Evolutionary conservation across 2,329 filamentous ascomycete genomes (phyloP).

Genomic region (Knoxdaviesia proteae): DNA sequence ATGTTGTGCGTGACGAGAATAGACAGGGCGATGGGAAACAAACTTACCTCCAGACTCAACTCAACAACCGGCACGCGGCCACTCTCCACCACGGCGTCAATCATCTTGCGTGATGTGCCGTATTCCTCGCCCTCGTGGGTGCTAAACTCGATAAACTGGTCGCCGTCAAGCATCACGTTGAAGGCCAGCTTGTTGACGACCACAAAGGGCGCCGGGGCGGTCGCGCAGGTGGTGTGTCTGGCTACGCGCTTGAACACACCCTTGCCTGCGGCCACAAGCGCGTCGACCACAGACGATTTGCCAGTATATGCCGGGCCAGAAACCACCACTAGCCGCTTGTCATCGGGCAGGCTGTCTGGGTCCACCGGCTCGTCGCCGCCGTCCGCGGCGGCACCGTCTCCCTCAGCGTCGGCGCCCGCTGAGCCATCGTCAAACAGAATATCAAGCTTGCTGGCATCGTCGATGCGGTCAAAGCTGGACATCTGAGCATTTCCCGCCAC

Average conservation of each 20-base stretch:
- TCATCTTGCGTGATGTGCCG: slow-evolving; percentile 31
- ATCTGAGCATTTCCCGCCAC: slow-evolving; percentile 57
- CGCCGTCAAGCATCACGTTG: slow-evolving; percentile 35
- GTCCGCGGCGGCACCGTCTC: slow-evolving; percentile 13
- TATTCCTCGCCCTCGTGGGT: slow-evolving; percentile 27
- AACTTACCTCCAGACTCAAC: slow-evolving; percentile 29
- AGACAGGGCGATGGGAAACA: background rate
- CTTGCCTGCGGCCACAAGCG: slow-evolving; percentile 41
- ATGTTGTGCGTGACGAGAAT: background rate
- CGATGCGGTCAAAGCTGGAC: slow-evolving; percentile 66
- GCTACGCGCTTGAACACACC: slow-evolving; percentile 41
- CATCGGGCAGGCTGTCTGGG: slow-evolving; percentile 18
- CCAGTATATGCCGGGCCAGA: slow-evolving; percentile 41
- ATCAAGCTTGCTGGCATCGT: slow-evolving; percentile 54
- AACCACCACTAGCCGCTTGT: slow-evolving; percentile 40
- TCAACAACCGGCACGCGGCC: slow-evolving; percentile 40
- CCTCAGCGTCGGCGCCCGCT: slow-evolving; percentile 13
- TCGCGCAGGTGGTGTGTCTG: slow-evolving; percentile 31
- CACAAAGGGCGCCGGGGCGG: slow-evolving; percentile 26
- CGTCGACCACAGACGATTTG: slow-evolving; percentile 41
- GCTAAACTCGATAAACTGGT: slow-evolving; percentile 36
- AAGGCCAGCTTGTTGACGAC: slow-evolving; percentile 36
- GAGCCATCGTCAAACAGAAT: slow-evolving; percentile 28
- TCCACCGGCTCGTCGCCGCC: slow-evolving; percentile 12
- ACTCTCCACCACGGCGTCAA: slow-evolving; percentile 27